These are phyloP conservation scores for Saccharomycopsis javanensis DNA, from an alignment of 805 yeast genomes.

Conservation along the genomic window DNA sequence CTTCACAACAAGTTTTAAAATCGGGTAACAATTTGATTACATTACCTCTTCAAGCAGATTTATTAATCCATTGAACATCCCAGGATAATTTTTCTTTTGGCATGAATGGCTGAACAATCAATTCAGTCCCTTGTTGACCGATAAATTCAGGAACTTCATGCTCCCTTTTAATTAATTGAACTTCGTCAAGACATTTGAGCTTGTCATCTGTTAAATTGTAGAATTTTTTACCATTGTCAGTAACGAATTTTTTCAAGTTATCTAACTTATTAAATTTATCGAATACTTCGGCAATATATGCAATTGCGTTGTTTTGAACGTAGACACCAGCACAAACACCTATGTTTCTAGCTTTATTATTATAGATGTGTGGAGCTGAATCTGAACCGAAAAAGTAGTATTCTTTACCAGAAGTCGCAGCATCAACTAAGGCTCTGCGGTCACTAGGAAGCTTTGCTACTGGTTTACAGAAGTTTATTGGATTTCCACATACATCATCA, in stretches of 20 bases:
- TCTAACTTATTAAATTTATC: constrained; percentile 56
- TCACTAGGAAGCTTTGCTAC: constrained; percentile 91
- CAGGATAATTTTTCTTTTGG: constrained; percentile 71
- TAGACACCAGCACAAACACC: constrained; percentile 98
- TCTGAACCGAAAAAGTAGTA: constrained; percentile 96
- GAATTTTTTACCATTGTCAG: constrained; percentile 61
- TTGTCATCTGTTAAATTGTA: constrained; percentile 45
- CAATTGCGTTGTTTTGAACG: constrained; percentile 74
- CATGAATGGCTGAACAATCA: constrained; percentile 71
- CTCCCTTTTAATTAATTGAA: constrained; percentile 44
- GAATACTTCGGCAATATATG: constrained; percentile 82
- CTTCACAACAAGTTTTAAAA: too few species aligned
- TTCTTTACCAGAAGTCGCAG: constrained; percentile 87
- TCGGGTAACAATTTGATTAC: background rate
- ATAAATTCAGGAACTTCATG: constrained; percentile 52
- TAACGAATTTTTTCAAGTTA: constrained; percentile 63
- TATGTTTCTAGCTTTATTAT: constrained; percentile 60
- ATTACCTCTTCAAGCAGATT: background rate
- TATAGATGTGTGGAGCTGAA: constrained; percentile 92
- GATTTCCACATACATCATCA: constrained; percentile 95
- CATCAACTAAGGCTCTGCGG: constrained; percentile 66
- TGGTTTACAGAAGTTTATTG: constrained; percentile 93
- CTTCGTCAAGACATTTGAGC: constrained; percentile 38
- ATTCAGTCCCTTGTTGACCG: constrained; percentile 28
- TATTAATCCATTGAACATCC: constrained; percentile 56